Evolutionary conservation across 2,329 filamentous ascomycete species (phyloP).

Genomic region (Pseudofabraea citricarpa): DNA sequence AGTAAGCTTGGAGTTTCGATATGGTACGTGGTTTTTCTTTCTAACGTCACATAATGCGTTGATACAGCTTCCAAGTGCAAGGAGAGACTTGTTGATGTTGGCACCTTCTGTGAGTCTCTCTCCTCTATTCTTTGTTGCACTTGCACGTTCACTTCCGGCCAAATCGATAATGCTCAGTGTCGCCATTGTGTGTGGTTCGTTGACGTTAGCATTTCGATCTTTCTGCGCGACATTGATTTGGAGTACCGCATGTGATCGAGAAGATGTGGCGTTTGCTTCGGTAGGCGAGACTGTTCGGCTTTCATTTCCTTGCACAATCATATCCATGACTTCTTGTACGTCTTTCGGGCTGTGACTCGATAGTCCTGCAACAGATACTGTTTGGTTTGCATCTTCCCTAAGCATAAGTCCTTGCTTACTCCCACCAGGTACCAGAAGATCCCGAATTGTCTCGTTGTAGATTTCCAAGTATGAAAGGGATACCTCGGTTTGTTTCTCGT

Average conservation of each 20-base stretch:
- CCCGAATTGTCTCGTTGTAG: constrained; percentile 98
- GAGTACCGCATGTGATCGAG: constrained; percentile 91
- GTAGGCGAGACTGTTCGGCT: constrained; percentile 94
- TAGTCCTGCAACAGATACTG: constrained; percentile 84
- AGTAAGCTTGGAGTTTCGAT: constrained; percentile 96
- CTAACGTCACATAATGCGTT: constrained; percentile 93
- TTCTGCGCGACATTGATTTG: constrained; percentile 96
- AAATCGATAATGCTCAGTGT: constrained; percentile 97
- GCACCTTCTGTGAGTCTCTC: constrained; percentile 89
- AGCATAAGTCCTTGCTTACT: constrained; percentile 81
- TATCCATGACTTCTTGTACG: constrained; percentile 97
- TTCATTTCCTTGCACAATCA: constrained; percentile 93
- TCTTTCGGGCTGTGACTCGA: constrained; percentile 88
- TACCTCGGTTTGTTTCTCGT: constrained; percentile 85
- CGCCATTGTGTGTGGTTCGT: constrained; percentile 96
- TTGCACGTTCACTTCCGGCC: constrained; percentile 91
- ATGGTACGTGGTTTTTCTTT: constrained; percentile 90
- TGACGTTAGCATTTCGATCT: constrained; percentile 85
- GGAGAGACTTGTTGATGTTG: constrained; percentile 98
- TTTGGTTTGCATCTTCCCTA: constrained; percentile 88
- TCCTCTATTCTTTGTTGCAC: constrained; percentile 92
- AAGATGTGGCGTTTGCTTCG: constrained; percentile 95
- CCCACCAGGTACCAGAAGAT: constrained; percentile 80
- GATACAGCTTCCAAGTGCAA: constrained; percentile 94
- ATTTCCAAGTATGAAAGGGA: constrained; percentile 96